These are phyloP conservation scores for Mrakia hoshinonis DNA, from an alignment of 768 basidiomycete species.

Conservation along the genomic window DNA sequence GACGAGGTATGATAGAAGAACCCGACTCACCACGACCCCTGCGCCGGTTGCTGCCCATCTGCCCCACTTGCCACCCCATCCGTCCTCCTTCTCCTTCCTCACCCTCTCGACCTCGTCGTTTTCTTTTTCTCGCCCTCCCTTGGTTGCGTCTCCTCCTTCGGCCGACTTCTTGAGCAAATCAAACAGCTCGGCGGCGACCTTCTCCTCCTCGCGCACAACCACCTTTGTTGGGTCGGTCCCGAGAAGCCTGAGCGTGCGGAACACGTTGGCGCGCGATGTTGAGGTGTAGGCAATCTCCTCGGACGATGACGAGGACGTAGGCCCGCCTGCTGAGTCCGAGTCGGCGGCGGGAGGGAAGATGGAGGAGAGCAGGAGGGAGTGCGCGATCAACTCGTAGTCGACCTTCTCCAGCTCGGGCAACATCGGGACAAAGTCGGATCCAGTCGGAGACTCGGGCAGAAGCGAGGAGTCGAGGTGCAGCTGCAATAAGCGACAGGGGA, in stretches of 20 bases:
- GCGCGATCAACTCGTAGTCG: background rate
- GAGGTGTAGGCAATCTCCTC: conserved; percentile 29
- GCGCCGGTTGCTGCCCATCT: conserved; percentile 41
- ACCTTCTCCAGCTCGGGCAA: background rate
- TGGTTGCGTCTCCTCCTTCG: conserved; percentile 33
- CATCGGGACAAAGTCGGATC: conserved; percentile 13
- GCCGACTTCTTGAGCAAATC: conserved; percentile 23
- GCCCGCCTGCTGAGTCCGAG: background rate
- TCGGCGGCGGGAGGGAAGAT: conserved; percentile 19
- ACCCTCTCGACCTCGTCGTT: conserved; percentile 36
- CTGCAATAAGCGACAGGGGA: background rate
- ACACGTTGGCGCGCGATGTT: conserved; percentile 28
- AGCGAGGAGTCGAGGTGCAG: conserved; percentile 24
- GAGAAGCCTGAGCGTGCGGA: conserved; percentile 29
- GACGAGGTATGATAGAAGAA: too few relatives aligned
- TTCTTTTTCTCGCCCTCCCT: conserved; percentile 24
- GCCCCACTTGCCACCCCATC: conserved; percentile 43
- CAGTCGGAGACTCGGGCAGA: conserved; percentile 2
- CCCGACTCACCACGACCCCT: conserved; percentile 37
- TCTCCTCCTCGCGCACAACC: conserved; percentile 31
- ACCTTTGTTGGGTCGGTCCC: background rate
- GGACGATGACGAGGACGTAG: background rate
- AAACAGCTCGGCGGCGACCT: conserved; percentile 31
- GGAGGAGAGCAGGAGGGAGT: conserved; percentile 13
- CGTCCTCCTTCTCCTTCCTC: conserved; percentile 39